Evolutionary conservation across 768 basidiomycete genomes (phyloP).

Genomic region (Rubroboletus pulcherrimus): DNA sequence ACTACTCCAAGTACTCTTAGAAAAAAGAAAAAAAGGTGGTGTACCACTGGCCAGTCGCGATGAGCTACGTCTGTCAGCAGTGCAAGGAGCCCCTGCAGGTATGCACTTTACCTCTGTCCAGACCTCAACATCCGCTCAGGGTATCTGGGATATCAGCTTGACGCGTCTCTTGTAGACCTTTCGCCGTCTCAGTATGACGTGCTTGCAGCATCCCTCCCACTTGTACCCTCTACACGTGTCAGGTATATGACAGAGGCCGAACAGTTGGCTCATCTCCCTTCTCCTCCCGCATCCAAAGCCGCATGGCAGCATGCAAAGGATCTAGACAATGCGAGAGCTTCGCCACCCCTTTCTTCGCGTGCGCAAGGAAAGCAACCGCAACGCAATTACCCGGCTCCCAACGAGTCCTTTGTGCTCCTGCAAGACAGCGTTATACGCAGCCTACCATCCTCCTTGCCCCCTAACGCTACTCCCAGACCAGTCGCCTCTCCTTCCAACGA

Average conservation of each 20-base stretch:
- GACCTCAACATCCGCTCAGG: conserved; percentile 8
- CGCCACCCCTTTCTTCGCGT: conserved; percentile 47
- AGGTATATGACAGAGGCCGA: conserved; percentile 39
- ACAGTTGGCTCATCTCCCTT: conserved; percentile 45
- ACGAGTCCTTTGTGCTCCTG: conserved; percentile 88
- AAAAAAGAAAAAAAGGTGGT: background rate
- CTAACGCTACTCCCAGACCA: conserved; percentile 44
- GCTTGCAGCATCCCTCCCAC: conserved; percentile 67
- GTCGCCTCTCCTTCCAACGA: conserved; percentile 35
- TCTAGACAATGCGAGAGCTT: conserved; percentile 29
- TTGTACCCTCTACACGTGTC: conserved; percentile 42
- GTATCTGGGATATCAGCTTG: conserved; percentile 47
- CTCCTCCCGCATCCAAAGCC: conserved; percentile 50
- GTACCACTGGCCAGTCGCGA: conserved; percentile 10
- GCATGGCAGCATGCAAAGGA: conserved; percentile 61
- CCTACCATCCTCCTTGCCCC: conserved; percentile 55
- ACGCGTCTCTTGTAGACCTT: conserved; percentile 86
- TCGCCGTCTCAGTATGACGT: conserved; percentile 86
- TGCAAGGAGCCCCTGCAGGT: conserved; percentile 91
- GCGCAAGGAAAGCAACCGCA: conserved; percentile 60
- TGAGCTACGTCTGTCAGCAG: conserved; percentile 73
- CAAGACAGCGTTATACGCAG: conserved; percentile 77
- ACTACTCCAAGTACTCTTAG: background rate
- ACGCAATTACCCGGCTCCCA: conserved; percentile 53
- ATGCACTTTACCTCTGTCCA: conserved; percentile 3